phyloP scores from a whole-genome alignment of 169 alveolate species.

The Cryptosporidium viatorum region DNA sequence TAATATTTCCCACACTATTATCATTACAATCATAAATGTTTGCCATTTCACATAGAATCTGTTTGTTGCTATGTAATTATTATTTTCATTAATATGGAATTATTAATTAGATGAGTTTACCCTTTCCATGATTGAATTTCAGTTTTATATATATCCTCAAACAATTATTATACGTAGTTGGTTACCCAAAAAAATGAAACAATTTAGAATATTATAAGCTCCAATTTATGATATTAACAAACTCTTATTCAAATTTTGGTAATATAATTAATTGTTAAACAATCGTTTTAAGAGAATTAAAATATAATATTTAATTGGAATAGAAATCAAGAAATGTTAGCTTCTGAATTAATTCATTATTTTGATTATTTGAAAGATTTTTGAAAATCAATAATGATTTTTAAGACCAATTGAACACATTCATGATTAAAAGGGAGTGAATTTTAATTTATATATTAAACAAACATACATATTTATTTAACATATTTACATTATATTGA shows the following conservation, averaged over 20 bases:
- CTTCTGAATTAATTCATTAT: background rate
- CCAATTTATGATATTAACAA: background rate
- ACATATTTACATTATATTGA: background rate
- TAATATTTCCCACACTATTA: background rate
- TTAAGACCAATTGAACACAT: too few species aligned
- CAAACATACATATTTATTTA: too few species aligned
- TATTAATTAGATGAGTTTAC: background rate
- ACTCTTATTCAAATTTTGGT: too few species aligned
- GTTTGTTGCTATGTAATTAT: background rate
- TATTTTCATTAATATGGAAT: too few species aligned
- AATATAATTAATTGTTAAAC: background rate
- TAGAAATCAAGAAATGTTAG: too few species aligned
- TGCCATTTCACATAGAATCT: background rate
- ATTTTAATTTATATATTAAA: too few species aligned
- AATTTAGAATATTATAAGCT: background rate
- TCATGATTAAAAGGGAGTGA: too few species aligned
- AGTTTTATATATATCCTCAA: background rate
- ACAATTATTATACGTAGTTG: background rate
- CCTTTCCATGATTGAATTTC: background rate
- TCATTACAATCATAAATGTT: conserved; percentile 1
- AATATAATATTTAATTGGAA: too few species aligned
- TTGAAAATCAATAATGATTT: background rate
- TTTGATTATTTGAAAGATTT: background rate
- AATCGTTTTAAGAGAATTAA: background rate
- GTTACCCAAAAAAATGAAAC: background rate